phyloP scores from a whole-genome alignment of 257 asterid species.

The Sherardia arvensis region DNA sequence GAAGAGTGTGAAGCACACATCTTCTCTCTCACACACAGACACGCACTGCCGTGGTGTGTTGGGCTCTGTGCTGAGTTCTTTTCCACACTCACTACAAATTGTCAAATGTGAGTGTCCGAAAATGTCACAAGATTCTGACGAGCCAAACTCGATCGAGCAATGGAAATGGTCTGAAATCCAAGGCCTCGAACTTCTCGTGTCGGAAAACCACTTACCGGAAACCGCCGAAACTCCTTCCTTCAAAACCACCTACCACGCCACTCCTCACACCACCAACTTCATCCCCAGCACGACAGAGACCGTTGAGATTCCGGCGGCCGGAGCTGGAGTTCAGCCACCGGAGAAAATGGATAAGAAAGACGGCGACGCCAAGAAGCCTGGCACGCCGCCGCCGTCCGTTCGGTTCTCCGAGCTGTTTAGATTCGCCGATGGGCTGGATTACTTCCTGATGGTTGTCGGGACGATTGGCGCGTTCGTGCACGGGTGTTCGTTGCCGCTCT shows the following conservation, averaged over 20 bases:
- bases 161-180: conserved; percentile 85
- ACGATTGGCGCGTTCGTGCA: conserved; percentile 89
- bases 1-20: conserved; percentile 14
- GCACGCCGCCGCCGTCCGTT: conserved; percentile 38
- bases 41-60: background rate
- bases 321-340: conserved; percentile 4
- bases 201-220: conserved; percentile 14
- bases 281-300: background rate
- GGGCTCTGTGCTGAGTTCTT: conserved; percentile 12
- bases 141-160: conserved; percentile 58
- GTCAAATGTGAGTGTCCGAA: conserved; percentile 27
- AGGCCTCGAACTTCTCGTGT: conserved; percentile 65
- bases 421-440: conserved; percentile 85
- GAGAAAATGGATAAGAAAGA: conserved; percentile 36
- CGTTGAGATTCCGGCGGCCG: background rate
- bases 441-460: conserved; percentile 66
- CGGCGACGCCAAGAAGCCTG: conserved; percentile 37
- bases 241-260: conserved; percentile 26
- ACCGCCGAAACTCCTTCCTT: conserved; percentile 19
- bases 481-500: conserved; percentile 87
- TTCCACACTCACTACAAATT: conserved; percentile 2
- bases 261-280: background rate
- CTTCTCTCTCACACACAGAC: conserved; percentile 5
- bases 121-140: conserved; percentile 50
- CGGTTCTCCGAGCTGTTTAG: conserved; percentile 67